A percentile compares a stretch with the other conserved stretches of the same genome.
These are phyloP conservation scores for Galerina sulciceps DNA, from an alignment of 768 basidiomycete species.

Conservation along the genomic window DNA sequence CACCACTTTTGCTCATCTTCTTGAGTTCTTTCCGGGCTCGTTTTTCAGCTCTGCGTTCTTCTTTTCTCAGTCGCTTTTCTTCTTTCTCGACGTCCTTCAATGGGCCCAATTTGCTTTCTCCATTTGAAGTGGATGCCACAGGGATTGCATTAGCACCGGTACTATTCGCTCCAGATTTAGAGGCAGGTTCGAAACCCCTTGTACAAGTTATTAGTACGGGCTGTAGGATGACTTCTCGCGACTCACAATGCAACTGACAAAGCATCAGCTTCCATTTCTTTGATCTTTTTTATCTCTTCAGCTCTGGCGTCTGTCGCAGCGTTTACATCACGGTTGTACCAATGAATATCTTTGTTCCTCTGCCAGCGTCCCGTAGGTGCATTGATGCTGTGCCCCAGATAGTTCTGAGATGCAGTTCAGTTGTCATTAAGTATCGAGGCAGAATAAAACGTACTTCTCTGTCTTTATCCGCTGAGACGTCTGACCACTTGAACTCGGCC, in stretches of 20 bases:
- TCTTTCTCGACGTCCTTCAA: constrained; percentile 32
- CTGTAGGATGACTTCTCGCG: neutral
- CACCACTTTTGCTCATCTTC: constrained; percentile 37
- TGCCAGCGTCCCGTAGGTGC: constrained; percentile 97
- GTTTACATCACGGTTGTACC: constrained; percentile 80
- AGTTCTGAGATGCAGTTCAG: constrained; percentile 61
- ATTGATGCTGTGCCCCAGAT: constrained; percentile 93
- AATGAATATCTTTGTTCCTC: constrained; percentile 96
- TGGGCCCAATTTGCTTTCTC: constrained; percentile 4
- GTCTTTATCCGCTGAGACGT: constrained; percentile 92
- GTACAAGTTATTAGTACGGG: neutral
- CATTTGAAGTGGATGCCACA: constrained; percentile 23
- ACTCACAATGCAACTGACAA: constrained; percentile 77
- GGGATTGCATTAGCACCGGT: constrained; percentile 28
- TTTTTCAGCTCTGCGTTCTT: constrained; percentile 32
- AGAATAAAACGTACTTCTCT: constrained; percentile 62
- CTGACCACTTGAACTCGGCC: constrained; percentile 90
- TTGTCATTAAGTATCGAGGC: neutral
- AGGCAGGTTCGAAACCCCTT: constrained; percentile 74
- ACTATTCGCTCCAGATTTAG: constrained; percentile 35
- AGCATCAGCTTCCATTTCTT: constrained; percentile 90
- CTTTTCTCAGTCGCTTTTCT: constrained; percentile 55
- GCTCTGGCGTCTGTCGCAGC: constrained; percentile 47
- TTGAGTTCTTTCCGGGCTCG: constrained; percentile 51
- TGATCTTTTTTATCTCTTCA: constrained; percentile 82